Evolutionary conservation across 805 yeast species (phyloP), one percentile per base, ranked within the genome.

Genomic region (Kodamaea sagamina): DNA sequence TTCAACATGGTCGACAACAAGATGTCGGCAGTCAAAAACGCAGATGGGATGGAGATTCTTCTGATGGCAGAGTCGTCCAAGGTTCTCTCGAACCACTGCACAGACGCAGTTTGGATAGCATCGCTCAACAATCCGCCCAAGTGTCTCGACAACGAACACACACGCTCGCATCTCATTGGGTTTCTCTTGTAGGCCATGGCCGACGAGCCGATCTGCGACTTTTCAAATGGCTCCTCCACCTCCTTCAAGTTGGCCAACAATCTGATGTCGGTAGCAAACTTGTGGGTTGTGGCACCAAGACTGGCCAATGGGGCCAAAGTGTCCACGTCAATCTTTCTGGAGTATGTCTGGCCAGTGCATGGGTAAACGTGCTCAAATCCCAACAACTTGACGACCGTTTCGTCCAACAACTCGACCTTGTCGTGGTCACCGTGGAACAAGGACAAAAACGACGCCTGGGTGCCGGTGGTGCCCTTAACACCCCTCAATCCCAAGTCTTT

Each of bases 101-200:
- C 98, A 26, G 96, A 85, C 6, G 98, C 95, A 39, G 99, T 93
- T 71, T 89, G 93, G 56, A 92, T 86, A 42, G 97, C 95, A 68
- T 93, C 98, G 61, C 77, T 89, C 72, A 85, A 86, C 55, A 89
- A 74, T 12, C 96, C 85, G 51, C 96, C 96, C 68, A 93, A 68
- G 67, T 92, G 98, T 75, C 99, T 87, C 15, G 98, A 82, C 53
- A 93, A 78, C n/a, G 99, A 93, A 74, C 99, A 93, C 47, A 93
- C 97, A 69, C 99, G 83, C 75, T 93, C 99, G 63, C 92, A 85
- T 75, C 99, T 86, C 99, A 93, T 93, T 68, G 99, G 99, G 74
- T 93, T 93, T 74, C 99, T 85, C 81, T 93, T 93, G 77, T 93
- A 93, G 22, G 99, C 99, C 99, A 93, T 93, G 32, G 99, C 99